Conservation (phyloP, 192 early-diverging fungal genomes). For the Podila epicladia region DNA sequence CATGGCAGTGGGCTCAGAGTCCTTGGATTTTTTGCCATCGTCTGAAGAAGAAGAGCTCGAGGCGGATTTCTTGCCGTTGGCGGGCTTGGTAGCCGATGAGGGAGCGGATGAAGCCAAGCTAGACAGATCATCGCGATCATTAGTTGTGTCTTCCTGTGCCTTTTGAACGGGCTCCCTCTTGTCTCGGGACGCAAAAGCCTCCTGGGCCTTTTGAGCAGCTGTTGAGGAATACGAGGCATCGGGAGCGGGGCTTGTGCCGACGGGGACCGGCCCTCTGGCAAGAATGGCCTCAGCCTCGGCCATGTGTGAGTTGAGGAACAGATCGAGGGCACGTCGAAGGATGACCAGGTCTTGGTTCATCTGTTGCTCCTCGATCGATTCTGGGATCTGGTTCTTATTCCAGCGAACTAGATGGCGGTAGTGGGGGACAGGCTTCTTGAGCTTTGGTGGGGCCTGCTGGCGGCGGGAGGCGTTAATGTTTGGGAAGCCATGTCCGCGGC, state of each 20-base stretch:
- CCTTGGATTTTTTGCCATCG: conserved; percentile 6
- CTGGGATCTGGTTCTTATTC: conserved; percentile 30
- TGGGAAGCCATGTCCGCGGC: conserved; percentile 20
- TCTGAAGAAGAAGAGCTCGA: background rate
- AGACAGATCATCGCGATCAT: background rate
- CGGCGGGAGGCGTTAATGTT: conserved; percentile 41
- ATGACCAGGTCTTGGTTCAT: conserved; percentile 68
- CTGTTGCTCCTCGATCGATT: conserved; percentile 46
- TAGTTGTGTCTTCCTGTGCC: conserved; percentile 2
- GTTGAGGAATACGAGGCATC: background rate
- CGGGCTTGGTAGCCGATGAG: too few species aligned
- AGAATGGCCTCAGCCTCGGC: conserved; percentile 71
- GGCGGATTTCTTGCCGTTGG: too few species aligned
- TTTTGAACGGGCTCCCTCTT: background rate
- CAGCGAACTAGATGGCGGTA: conserved; percentile 52
- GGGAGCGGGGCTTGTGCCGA: background rate
- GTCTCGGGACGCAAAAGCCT: background rate
- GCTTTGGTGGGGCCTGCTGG: conserved; percentile 46
- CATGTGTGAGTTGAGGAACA: conserved; percentile 84
- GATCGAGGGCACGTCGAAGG: conserved; percentile 69
- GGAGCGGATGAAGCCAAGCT: too few species aligned
- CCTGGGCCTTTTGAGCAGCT: conserved; percentile 13
- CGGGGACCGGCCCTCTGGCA: conserved; percentile 26
- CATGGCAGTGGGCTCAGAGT: conserved; percentile 61
- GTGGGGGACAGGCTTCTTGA: conserved; percentile 48